These are phyloP conservation scores for Triglochin maritima DNA, from an alignment of 106 monocot genomes.

Conservation along the genomic window DNA sequence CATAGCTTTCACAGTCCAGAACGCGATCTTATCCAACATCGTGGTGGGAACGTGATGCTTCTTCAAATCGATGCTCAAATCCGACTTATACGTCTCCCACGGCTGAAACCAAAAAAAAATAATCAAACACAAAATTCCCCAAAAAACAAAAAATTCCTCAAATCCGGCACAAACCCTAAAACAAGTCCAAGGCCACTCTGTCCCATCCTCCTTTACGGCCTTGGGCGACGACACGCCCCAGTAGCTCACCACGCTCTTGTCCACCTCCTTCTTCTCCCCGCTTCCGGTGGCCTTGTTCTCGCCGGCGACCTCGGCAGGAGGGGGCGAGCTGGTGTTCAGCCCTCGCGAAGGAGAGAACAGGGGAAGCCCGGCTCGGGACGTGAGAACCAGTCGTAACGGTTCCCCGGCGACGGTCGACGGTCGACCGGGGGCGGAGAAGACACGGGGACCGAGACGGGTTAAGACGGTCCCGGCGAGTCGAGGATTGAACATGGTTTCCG, in stretches of 20 bases:
- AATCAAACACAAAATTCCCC: background rate
- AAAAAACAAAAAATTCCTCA: background rate
- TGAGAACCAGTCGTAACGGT: background rate
- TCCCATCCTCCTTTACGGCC: slow-evolving; percentile 38
- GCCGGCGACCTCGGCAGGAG: background rate
- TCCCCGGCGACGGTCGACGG: background rate
- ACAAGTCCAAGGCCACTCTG: slow-evolving; percentile 51
- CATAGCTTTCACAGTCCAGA: slow-evolving; percentile 26
- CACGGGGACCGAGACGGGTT: slow-evolving; percentile 19
- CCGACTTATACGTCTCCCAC: slow-evolving; percentile 26
- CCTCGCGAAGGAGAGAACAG: background rate
- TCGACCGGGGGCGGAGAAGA: slow-evolving; percentile 8
- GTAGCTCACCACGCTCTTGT: slow-evolving; percentile 35
- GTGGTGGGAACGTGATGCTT: slow-evolving; percentile 33
- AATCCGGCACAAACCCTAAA: slow-evolving; percentile 26
- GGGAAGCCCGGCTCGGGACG: background rate
- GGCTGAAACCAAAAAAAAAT: slow-evolving; percentile 10
- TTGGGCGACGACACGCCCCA: slow-evolving; percentile 39
- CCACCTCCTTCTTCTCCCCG: slow-evolving; percentile 2
- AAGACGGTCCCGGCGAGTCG: slow-evolving; percentile 5
- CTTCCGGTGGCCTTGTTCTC: slow-evolving; percentile 6
- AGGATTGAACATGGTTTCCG: slow-evolving; percentile 1
- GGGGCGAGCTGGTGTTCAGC: slow-evolving; percentile 4
- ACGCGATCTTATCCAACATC: slow-evolving; percentile 22
- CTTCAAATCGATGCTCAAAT: slow-evolving; percentile 24